A percentile compares a stretch with the other conserved stretches of the same genome.
These are phyloP conservation scores for Globisporangium parvum DNA, from an alignment of 352 stramenopile genomes.

Conservation along the genomic window DNA sequence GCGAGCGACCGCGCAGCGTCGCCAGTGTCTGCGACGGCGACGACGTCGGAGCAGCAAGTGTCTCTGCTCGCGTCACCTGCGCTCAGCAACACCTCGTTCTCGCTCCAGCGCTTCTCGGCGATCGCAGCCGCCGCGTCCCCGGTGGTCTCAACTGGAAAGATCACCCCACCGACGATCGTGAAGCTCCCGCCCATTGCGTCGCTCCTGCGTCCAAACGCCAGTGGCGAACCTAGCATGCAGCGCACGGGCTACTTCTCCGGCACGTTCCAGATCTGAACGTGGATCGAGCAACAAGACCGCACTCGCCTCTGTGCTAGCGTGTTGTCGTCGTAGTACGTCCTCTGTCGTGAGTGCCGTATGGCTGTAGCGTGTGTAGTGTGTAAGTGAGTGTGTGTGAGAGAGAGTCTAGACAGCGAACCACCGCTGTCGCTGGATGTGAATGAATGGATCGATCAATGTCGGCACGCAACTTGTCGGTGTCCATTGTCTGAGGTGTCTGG, in stretches of 20 bases:
- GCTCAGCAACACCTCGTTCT: conserved; percentile 1
- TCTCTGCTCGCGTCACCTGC: not conserved
- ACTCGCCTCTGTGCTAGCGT: not conserved
- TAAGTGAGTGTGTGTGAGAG: too few species aligned
- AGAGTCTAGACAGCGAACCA: too few species aligned
- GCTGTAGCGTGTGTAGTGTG: too few species aligned
- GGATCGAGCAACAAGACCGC: too few species aligned
- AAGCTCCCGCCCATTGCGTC: conserved; percentile 58
- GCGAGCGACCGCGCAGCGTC: conserved; percentile 35
- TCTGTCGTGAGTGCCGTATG: too few species aligned
- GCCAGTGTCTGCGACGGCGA: conserved; percentile 10
- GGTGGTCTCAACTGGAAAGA: conserved; percentile 13
- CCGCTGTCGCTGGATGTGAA: too few species aligned
- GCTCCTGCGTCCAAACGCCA: conserved; percentile 39
- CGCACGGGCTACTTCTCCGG: conserved; percentile 16
- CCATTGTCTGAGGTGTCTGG: too few species aligned
- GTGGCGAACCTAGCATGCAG: conserved; percentile 9
- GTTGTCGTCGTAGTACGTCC: not conserved
- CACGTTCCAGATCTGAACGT: conserved; percentile 15
- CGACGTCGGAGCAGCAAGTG: too few species aligned
- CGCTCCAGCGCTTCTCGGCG: conserved; percentile 6
- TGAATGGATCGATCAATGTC: too few species aligned
- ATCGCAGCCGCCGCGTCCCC: conserved; percentile 1
- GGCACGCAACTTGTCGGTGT: too few species aligned
- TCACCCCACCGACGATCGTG: conserved; percentile 22